Evolutionary conservation across 768 basidiomycete species (phyloP), one percentile per base, ranked within the genome.

Genomic region (Termitomyces sp.): DNA sequence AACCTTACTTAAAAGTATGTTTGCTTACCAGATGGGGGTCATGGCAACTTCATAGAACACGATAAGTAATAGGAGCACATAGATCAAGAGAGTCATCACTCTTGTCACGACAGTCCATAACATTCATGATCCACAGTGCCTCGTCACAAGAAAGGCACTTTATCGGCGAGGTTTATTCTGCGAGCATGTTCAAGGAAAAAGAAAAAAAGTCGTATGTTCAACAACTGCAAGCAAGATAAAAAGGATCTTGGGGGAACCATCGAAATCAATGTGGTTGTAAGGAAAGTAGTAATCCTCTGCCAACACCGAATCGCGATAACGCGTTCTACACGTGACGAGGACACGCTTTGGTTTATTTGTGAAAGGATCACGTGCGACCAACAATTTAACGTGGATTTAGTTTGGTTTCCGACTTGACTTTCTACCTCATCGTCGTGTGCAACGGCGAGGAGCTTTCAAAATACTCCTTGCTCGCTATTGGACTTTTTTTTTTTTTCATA

Each of bases 371-470:
- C 63, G 63, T 65, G 63, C 13, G 33, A 2, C 11, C 56, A 55
- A 59, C 64, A 57, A 64, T 68, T 68, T 68, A 66, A 67, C 48
- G 53, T 63, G 54, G 60, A 61, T 62, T 65, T 64, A 55, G 64
- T 65, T 63, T 59, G 57, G 49, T 53, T n/a, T 63, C 53, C 44
- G 63, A 44, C 58, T 65, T 67, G 62, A 39, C 60, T 54, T 58
- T 62, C 33, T 44, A 64, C 64, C 53, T 63, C 62, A 64, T 61
- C 61, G 63, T 55, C 63, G 63, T 59, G 48, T 40, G 32, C 58
- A 51, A 61, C 66, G 61, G 40, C 59, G 57, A 36, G 16, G 55
- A 61, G 56, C 56, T 7, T 24, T 48, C 20, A 48, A 58, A 45
- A 33, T 48, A 39, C 22, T 13, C 49, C 12, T 50, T 59, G 32